Base-by-base conservation (phyloP, 768 basidiomycete genomes). In the Boletus reticulatus region DNA sequence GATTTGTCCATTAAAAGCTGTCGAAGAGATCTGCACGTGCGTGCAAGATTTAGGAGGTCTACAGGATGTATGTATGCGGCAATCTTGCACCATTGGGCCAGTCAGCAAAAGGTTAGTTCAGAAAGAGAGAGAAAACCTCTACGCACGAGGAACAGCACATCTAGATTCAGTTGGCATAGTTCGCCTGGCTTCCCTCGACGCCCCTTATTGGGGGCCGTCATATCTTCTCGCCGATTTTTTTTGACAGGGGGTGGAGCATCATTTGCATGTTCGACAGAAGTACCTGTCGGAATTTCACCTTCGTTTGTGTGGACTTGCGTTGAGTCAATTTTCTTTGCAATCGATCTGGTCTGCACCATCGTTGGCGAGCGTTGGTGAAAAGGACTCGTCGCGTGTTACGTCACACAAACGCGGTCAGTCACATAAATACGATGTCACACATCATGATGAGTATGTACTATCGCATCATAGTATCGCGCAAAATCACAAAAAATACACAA, bases 21-120 rank as follows among this genome's bases (percentile, higher is more conserved):
- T 17, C 79, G 72, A 42, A 80, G 63, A 24, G 64, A 53, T 56
- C 68, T 77, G 36, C 73, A 74, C 3, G 76, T 74, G n/a, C 78
- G 72, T 10, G 80, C 65, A 22, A 80, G 71, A 55, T 69, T 70
- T 39, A 64, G 17, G 17, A 64, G 58, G 46, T 64, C 62, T 43
- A 70, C 52, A 4, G 78, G 79, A 44, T 74, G 67, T 1, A 80
- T 63, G 50, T 75, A 72, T 19, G 62, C 61, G 50, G 74, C 74
- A 51, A 80, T 76, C 77, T 80, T 52, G 44, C n/a, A 57, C 17
- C 14, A 17, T 32, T 12, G 22, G 20, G 3, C 34, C 34, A 36
- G 43, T 54, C 8, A 47, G 32, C 19, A 38, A 36, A 10, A 41
- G 29, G 10, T 32, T 11, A 22, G 37, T 14, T 37, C 9, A 37